Percentiles rank a stretch among this genome's conserved stretches.
phyloP scores from a whole-genome alignment of 345 rosid species.

The Eucalyptus pauciflora region DNA sequence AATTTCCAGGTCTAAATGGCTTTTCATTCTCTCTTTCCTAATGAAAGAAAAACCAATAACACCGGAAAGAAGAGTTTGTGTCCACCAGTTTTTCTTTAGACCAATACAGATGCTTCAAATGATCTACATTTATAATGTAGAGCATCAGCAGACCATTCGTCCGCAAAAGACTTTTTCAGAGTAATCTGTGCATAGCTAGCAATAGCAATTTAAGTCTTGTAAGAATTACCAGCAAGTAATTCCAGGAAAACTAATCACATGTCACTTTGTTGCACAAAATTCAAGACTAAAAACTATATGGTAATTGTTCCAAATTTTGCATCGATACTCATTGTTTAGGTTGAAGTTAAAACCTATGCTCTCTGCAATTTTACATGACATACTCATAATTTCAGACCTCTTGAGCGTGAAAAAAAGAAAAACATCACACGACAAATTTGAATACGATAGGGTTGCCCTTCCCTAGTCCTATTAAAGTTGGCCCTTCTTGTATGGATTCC shows the following conservation, averaged over 20 bases:
- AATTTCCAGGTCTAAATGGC: not conserved
- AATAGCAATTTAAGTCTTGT: not conserved
- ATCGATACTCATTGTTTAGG: not conserved
- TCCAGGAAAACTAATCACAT: not conserved
- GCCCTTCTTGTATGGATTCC: not conserved
- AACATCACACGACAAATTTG: not conserved
- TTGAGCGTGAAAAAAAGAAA: not conserved
- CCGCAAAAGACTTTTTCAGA: not conserved
- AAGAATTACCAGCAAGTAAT: not conserved
- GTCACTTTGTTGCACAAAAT: not conserved
- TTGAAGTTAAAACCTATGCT: not conserved
- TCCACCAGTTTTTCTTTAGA: not conserved
- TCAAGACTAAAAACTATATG: not conserved
- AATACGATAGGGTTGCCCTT: not conserved
- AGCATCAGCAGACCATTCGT: not conserved
- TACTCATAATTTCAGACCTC: not conserved
- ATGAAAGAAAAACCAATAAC: not conserved
- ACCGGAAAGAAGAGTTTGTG: not conserved
- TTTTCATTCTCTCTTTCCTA: not conserved
- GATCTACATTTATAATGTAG: not conserved
- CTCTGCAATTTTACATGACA: not conserved
- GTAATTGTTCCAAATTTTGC: not conserved
- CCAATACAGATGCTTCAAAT: not conserved
- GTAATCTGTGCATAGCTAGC: not conserved
- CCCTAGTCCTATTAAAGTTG: not conserved